These are phyloP conservation scores for Sclerotiophoma versabilis DNA, from an alignment of 2,329 filamentous ascomycete genomes.

Conservation along the genomic window DNA sequence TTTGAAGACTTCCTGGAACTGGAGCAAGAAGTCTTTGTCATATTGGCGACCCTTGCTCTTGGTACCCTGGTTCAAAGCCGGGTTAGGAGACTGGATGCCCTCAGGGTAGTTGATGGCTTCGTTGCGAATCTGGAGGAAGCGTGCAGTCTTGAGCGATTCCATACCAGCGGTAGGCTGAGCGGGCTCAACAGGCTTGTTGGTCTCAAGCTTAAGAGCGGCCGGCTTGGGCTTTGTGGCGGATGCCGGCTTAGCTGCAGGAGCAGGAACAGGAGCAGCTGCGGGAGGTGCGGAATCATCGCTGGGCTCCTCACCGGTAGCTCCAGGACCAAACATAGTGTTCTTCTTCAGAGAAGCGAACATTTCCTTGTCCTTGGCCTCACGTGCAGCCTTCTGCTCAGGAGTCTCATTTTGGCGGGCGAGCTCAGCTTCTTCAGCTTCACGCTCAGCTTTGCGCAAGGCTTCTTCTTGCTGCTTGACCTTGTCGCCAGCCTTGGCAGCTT, in stretches of 20 bases:
- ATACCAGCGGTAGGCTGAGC: conserved; percentile 93
- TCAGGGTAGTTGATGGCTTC: conserved; percentile 78
- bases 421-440: conserved; percentile 59
- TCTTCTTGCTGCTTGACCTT: conserved; percentile 60
- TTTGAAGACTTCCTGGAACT: conserved; percentile 95
- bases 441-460: conserved; percentile 56
- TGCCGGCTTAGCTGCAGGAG: conserved; percentile 45
- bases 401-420: conserved; percentile 51
- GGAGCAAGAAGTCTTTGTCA: conserved; percentile 91
- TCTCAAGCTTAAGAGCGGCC: conserved; percentile 85
- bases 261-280: conserved; percentile 53
- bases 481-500: conserved; percentile 61
- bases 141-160: conserved; percentile 89
- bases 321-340: conserved; percentile 56
- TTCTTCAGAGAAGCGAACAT: conserved; percentile 59
- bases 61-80: conserved; percentile 83
- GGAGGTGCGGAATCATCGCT: conserved; percentile 49
- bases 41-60: conserved; percentile 90
- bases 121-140: conserved; percentile 81
- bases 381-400: conserved; percentile 53
- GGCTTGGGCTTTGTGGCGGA: conserved; percentile 78
- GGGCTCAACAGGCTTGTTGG: conserved; percentile 85
- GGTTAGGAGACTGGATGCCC: conserved; percentile 87
- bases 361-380: conserved; percentile 40
- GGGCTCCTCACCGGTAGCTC: conserved; percentile 44